Evolutionary conservation across 179 eudicot species (phyloP), one percentile per base, ranked within the genome.

Genomic region (Beta corolliflora): DNA sequence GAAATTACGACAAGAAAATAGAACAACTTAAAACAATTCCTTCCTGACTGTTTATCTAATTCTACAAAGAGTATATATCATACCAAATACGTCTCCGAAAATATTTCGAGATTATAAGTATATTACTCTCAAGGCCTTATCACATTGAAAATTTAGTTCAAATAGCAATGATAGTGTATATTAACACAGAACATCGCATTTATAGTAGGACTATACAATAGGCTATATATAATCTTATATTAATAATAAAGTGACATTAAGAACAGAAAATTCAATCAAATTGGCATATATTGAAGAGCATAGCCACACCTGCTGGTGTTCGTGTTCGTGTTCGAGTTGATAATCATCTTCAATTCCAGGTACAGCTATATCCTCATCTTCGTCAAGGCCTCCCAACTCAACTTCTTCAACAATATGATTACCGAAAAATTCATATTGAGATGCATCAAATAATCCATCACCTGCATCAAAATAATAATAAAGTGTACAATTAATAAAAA

Each of bases 321-420:
- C 90, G 89, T 84, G 87, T 63, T 79, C 83, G 7, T 52, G 79
- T 52, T 82, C 87, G 61, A 84, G 71, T 76, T 59, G 86, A 77
- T 77, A 84, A 23, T 83, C 86, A 46, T 81, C 87, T 16, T 82
- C 84, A 67, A 81, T 60, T 64, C 76, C 84, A 75, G 46, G 76
- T 19, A 78, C 77, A 36, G 79, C 79, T 56, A 88, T 79, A 76
- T 76, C 81, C 71, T 88, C 90, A 0, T 84, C 90, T n/a, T 88
- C 89, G 31, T 86, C 89, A 75, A 88, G 83, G 31, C 90, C 90
- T 21, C 90, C 90, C 82, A 88, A 84, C 83, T 88, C 90, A 44
- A 88, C 90, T 81, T 88, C 90, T 79, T 86, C 90, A 66, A 84
- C 84, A 75, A 76, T 44, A 75, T 88, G 83, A 68, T 81, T 85